Conservation (phyloP, 2,329 filamentous ascomycete species). For the Plenodomus biglobosus region DNA sequence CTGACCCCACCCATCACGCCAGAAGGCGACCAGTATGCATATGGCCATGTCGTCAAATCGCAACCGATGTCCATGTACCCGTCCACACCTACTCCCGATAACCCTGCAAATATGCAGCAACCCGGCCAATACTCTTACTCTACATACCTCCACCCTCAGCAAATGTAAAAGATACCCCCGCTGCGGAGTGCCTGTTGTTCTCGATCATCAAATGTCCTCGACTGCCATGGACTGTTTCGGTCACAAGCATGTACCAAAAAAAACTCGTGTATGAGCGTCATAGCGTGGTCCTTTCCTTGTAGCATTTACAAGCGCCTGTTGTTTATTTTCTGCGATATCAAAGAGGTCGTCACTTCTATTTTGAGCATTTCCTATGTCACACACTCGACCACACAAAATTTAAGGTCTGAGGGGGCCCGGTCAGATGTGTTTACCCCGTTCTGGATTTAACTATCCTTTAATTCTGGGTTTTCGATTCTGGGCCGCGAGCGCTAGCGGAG, state of each 20-base stretch:
- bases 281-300: conserved; percentile 40
- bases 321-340: conserved; percentile 32
- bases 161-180: conserved; percentile 29
- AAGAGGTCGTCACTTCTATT: conserved; percentile 33
- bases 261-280: conserved; percentile 44
- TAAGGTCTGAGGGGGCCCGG: conserved; percentile 17
- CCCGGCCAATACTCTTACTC: conserved; percentile 41
- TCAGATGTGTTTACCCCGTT: conserved; percentile 19
- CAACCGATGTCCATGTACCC: conserved; percentile 36
- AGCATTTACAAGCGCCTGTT: conserved; percentile 44
- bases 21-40: conserved; percentile 54
- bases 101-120: conserved; percentile 32
- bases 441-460: conserved; percentile 19
- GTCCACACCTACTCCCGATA: conserved; percentile 42
- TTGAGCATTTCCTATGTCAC: conserved; percentile 42
- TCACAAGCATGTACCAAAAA: conserved; percentile 38
- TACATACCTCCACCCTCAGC: conserved; percentile 41
- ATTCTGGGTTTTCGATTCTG: neutral
- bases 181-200: conserved; percentile 17
- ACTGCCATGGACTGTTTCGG: conserved; percentile 14
- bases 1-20: conserved; percentile 85
- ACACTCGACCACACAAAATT: conserved; percentile 28
- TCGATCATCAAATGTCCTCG: conserved; percentile 18
- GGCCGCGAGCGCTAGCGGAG: conserved; percentile 20
- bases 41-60: conserved; percentile 34